Base-by-base conservation (phyloP, 2,329 filamentous ascomycete species). In the Stemphylium lycopersici region DNA sequence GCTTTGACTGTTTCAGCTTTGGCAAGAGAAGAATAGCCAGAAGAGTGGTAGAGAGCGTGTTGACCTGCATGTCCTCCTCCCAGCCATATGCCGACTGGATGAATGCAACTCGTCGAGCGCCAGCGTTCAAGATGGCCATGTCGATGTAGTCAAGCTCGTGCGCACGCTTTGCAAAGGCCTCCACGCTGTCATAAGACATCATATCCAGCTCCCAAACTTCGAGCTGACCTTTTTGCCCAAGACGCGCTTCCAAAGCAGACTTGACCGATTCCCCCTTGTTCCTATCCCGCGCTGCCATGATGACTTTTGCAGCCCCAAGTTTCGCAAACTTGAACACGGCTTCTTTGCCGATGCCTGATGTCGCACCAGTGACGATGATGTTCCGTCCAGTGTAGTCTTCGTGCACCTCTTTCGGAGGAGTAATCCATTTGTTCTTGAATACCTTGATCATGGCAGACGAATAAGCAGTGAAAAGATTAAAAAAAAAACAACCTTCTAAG, bases 31-130 rank as follows among this genome's bases (percentile, higher is more conserved):
- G 66, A 2, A 86, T 58, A 0, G 77, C 82, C 6, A 88, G 70
- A 1, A 86, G 73, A 6, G 79, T 76, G 1, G 83, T 87, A 2
- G 83, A 84, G 2, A 87, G 70, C 1, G 80, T 76, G 63, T 87
- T 87, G 59, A 86, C 81, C 65, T 87, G 84, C 10, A 87, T 58
- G 1, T 77, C 81, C 45, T 71, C 65, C 60, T 79, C 77, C 70
- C 71, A 78, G 15, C 75, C 76, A 58, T 75, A 63, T 13, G 31
- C 39, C 1, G 68, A 68, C 22, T 62, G 45, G 6, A 56, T 47
- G 43, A 67, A 77, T 2, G 56, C 47, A 11, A 51, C 48, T 33
- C 63, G 61, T 18, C 64, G 58, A 11, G 72, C 49, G 4, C 76
- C 77, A n/a, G 77, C 77, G 50, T 79, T 79, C 18, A 78, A 49